Percentiles rank a stretch among this genome's conserved stretches.
Conservation (phyloP, 2,329 filamentous ascomycete species). For the Fusarium sambucinum region DNA sequence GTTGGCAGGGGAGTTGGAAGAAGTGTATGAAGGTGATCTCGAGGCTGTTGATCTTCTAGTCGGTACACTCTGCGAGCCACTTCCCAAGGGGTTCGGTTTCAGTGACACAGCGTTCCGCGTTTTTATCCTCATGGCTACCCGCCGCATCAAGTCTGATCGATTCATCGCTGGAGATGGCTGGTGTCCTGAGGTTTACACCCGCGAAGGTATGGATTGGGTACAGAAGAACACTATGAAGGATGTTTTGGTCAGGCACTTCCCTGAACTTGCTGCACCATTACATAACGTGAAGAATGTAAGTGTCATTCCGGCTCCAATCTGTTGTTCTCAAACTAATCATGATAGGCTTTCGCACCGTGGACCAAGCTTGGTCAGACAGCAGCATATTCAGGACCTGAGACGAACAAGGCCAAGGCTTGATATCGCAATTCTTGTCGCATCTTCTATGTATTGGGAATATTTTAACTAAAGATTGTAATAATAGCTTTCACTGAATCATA, state of each 20-base stretch:
- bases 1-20: slow-evolving; percentile 15
- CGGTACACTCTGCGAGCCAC: slow-evolving; percentile 23
- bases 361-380: slow-evolving; percentile 26
- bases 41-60: slow-evolving; percentile 21
- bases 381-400: slow-evolving; percentile 20
- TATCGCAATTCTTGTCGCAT: too few species aligned
- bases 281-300: slow-evolving; percentile 23
- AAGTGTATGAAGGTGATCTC: slow-evolving; percentile 13
- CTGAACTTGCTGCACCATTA: slow-evolving; percentile 23
- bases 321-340: background rate
- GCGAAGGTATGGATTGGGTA: slow-evolving; percentile 29
- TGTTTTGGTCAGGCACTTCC: slow-evolving; percentile 29
- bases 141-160: slow-evolving; percentile 29
- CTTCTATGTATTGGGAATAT: too few species aligned
- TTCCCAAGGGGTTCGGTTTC: slow-evolving; percentile 21
- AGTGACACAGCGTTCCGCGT: slow-evolving; percentile 32
- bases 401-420: slow-evolving; percentile 13
- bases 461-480: too few species aligned
- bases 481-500: too few species aligned
- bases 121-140: slow-evolving; percentile 29
- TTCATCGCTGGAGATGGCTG: slow-evolving; percentile 29
- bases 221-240: slow-evolving; percentile 34
- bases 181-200: slow-evolving; percentile 33
- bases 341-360: slow-evolving; percentile 30
- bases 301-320: fast-evolving